Conservation (phyloP, 768 basidiomycete species). For the Phanerochaete carnosa region DNA sequence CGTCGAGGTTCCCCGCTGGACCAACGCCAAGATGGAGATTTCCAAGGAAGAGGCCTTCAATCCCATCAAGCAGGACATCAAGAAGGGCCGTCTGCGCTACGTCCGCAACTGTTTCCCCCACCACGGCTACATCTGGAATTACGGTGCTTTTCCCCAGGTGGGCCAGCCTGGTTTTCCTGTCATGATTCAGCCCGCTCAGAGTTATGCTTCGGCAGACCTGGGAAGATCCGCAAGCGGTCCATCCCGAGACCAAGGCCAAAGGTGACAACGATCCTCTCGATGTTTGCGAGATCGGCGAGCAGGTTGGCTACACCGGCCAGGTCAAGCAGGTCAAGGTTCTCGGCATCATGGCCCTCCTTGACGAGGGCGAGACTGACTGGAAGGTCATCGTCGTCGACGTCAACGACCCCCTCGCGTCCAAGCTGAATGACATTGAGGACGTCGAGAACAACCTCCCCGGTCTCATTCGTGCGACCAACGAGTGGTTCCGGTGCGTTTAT, state of each 20-base stretch:
- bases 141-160: conserved; percentile 98
- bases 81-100: conserved; percentile 92
- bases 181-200: neutral
- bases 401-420: conserved; percentile 90
- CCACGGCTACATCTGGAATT: conserved; percentile 99
- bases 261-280: conserved; percentile 99
- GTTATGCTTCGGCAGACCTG: conserved; percentile 64
- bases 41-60: conserved; percentile 98
- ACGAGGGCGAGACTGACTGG: conserved; percentile 99
- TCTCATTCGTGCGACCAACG: conserved; percentile 93
- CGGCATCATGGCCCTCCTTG: conserved; percentile 98
- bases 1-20: conserved; percentile 98
- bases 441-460: conserved; percentile 98
- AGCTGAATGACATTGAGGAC: conserved; percentile 98
- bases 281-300: conserved; percentile 99
- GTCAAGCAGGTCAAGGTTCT: conserved; percentile 99
- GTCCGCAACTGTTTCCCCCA: conserved; percentile 99
- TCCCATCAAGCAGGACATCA: conserved; percentile 99
- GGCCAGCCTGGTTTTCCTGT: conserved; percentile 18
- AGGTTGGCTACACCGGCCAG: conserved; percentile 95
- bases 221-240: conserved; percentile 87
- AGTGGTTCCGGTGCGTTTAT: conserved; percentile 88
- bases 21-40: conserved; percentile 99
- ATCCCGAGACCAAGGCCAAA: conserved; percentile 97
- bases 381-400: conserved; percentile 99